Evolutionary conservation across 192 early-diverging fungal species (phyloP), one percentile per base, ranked within the genome.

Genomic region (Podila epicladia): DNA sequence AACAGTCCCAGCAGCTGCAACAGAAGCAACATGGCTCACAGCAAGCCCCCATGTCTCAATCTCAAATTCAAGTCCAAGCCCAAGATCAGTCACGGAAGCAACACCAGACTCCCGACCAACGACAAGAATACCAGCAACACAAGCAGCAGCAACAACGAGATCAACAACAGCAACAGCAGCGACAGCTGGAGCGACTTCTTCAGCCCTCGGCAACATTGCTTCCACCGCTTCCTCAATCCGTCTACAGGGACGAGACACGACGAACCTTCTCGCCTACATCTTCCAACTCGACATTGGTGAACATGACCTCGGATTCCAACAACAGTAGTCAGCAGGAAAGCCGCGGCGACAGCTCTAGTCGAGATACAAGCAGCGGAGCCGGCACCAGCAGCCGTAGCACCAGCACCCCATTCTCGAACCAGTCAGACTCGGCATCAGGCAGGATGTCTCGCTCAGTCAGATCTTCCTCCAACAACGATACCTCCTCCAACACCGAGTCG

Each of bases 211-310:
- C 58, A 15, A 77, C 63, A 3, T 53, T 77, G 41, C 50, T 71
- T 17, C 69, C 69, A 13, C 69, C 75, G 9, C 22, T 67, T 24
- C 58, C 68, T 31, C 75, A 77, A 28, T 65, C 55, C 13, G 15
- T 61, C 1, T 68, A 67, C 37, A 48, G 53, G 1, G 60, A 65
- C 4, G 50, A 12, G 41, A 41, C 38, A 0, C 19, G 20, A 19
- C 77, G 66, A 61, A 7, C 67, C 24, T 80, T 68, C 61, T 79
- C 76, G 3, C 70, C 65, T 20, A 15, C 48, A 4, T 67, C 70
- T 12, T 79, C 76, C 61, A 79, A 61, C 48, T 73, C 77, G 45
- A 73, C 77, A 0, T 35, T 80, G 48, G 58, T 73, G 9, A 80
- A 80, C 53, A 9, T 67, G 1, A 32, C 66, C 12, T 67, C 64